Conservation (phyloP, 1,284 basidiomycete genomes). For the Cryptococcus deneoformans region DNA sequence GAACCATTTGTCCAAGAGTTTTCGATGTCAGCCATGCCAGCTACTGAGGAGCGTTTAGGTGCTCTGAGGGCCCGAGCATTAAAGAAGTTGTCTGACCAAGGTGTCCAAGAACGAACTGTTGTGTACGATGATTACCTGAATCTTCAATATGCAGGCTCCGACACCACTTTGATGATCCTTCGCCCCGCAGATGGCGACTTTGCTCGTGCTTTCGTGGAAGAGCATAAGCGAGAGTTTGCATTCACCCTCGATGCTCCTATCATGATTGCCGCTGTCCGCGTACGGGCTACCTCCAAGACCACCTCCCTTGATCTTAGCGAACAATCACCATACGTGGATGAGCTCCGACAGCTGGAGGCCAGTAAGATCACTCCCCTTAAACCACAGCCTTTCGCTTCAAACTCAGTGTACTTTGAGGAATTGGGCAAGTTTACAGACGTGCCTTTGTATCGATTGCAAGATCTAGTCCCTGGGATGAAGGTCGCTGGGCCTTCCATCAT, state of each 20-base stretch:
- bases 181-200: conserved; percentile 29
- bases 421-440: conserved; percentile 52
- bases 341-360: conserved; percentile 45
- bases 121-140: conserved; percentile 58
- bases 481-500: conserved; percentile 41
- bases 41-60: conserved; percentile 23
- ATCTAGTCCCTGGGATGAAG: conserved; percentile 32
- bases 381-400: conserved; percentile 53
- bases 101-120: conserved; percentile 72
- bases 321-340: conserved; percentile 17
- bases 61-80: conserved; percentile 54
- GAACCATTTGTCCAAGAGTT: conserved; percentile 58
- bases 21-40: conserved; percentile 46
- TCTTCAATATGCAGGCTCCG: conserved; percentile 37
- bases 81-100: conserved; percentile 68
- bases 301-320: conserved; percentile 1
- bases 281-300: conserved; percentile 20
- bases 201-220: conserved; percentile 28
- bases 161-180: conserved; percentile 43
- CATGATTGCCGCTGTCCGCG: conserved; percentile 39
- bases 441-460: conserved; percentile 58
- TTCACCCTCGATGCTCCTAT: conserved; percentile 36
- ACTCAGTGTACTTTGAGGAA: conserved; percentile 36
- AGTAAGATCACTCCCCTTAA: conserved; percentile 55
- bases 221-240: conserved; percentile 42